Base-by-base conservation (phyloP, 306 rosid genomes). In the Gastrolobium bilobum region DNA sequence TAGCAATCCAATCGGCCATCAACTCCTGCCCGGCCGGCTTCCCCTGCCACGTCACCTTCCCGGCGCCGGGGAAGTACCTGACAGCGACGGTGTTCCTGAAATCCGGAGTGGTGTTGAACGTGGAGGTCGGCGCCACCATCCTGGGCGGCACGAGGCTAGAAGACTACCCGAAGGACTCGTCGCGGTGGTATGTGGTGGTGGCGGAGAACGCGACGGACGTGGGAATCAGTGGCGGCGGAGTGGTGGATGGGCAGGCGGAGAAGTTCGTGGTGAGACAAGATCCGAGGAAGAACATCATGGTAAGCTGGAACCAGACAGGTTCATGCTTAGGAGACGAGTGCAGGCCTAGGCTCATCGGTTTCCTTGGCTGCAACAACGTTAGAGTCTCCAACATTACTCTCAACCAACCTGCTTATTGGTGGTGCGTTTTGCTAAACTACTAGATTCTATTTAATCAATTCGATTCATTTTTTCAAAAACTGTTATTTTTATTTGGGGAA, bases 281-380 rank as follows among this genome's bases (percentile, higher is more conserved):
- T 59, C 58, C 50, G 83, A 83, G 87, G 91, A 95, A 95, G 95
- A 92, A 95, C 59, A 78, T 95, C 3, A 95, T 95, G 99, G 97
- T 95, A 54, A 95, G 99, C 47, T 95, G 99, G 99, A 95, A 95
- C 43, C 15, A 64, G 20, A 95, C 94, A 3, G 98, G 99, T 9
- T 83, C 83, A 15, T 95, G 99, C 71, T 75, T 65, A 3, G 97
- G 99, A 31, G 99, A 94, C 47, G 99, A 94, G 78, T 94, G 99
- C 62, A 83, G 99, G 39, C 99, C 99, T 2, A 86, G 94, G 38
- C 86, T 94, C 3, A 66, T 94, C 7, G 99, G 99, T 0, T 94
- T 94, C 78, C 43, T 95, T 2, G 89, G 50, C 2, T 91, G 85
- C 59, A 78, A 4, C 0, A 82, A 91, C 20, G 89, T 95, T 58